Evolutionary conservation across 345 rosid genomes (phyloP).

Genomic region (Eucalyptus erythrocorys): DNA sequence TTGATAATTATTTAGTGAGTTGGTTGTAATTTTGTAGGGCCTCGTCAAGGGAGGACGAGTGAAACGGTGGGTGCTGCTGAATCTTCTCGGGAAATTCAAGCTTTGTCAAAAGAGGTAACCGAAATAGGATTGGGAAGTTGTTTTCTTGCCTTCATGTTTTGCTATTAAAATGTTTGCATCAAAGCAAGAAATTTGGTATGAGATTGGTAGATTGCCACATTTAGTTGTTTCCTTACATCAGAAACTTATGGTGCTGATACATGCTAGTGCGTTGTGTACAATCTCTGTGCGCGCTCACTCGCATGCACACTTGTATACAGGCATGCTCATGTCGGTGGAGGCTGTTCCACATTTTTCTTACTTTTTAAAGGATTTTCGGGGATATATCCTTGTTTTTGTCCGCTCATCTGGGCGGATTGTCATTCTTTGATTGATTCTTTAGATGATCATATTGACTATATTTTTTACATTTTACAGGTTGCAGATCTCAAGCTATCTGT

Average conservation of each 20-base stretch:
- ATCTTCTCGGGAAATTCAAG: conserved; percentile 39
- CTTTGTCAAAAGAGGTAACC: conserved; percentile 78
- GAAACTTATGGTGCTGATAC: background rate
- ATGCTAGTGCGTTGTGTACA: background rate
- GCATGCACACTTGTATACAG: background rate
- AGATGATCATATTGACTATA: background rate
- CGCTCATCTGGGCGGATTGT: background rate
- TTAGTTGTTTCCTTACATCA: background rate
- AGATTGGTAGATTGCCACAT: background rate
- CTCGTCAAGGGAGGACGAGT: conserved; percentile 41
- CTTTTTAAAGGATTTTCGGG: background rate
- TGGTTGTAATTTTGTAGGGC: conserved; percentile 16
- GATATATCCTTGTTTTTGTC: background rate
- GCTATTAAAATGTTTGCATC: background rate
- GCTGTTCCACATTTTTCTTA: background rate
- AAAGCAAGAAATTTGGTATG: background rate
- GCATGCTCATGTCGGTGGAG: background rate
- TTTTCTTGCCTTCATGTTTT: background rate
- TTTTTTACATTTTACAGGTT: conserved; percentile 19
- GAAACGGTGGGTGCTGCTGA: conserved; percentile 19
- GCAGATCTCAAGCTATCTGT: conserved; percentile 65
- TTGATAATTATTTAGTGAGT: background rate
- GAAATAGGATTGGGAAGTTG: background rate
- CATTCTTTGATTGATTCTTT: background rate
- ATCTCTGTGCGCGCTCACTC: background rate